Base-by-base conservation (phyloP, 2,329 filamentous ascomycete species). In the Seiridium unicorne region DNA sequence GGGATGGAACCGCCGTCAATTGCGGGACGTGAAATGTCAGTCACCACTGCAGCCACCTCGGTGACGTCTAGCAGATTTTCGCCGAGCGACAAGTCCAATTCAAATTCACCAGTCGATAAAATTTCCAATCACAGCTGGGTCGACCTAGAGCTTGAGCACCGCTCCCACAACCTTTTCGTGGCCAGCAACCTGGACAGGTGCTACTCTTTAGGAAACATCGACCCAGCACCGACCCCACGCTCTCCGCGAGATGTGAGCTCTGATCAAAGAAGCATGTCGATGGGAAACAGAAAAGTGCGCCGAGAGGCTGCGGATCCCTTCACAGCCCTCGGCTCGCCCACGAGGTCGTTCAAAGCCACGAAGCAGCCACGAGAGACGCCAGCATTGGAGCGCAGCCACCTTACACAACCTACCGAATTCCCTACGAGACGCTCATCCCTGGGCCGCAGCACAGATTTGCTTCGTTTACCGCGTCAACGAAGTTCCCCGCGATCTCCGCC, bases 31-130 rank as follows among this genome's bases (percentile, higher is more conserved):
- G 72, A 74, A 36, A 73, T 72, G 49, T 80, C 78, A 0, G 70
- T 78, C 51, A 64, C 70, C 42, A 79, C 78, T 2, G 65, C 73
- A 34, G 75, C 75, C 38, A 79, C 79, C 3, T 77, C 76, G 26
- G 65, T 78, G 38, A 73, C 73, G 4, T 72, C 74, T 1, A 75
- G 71, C 31, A 72, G 69, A 55, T 65, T 69, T 36, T 68, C 69
- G 2, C 58, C 66, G 3, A 62, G 67, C n/a, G 55, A 58, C 26
- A 49, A 51, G 32, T 58, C 53, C 32, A 62, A 65, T 6, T 62
- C 64, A n/a, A 62, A 65, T 6, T 62, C 64, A 13, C 61, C 63
- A 18, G 58, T 66, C n/a, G 63, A 63, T 38, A 68, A 65, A 26
- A 55, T 64, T 18, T 63, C 65, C 11, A 61, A 65, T 31, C 55